These are phyloP conservation scores for Aspergillus spinulosporus DNA, from an alignment of 2,329 filamentous ascomycete genomes.

Conservation along the genomic window DNA sequence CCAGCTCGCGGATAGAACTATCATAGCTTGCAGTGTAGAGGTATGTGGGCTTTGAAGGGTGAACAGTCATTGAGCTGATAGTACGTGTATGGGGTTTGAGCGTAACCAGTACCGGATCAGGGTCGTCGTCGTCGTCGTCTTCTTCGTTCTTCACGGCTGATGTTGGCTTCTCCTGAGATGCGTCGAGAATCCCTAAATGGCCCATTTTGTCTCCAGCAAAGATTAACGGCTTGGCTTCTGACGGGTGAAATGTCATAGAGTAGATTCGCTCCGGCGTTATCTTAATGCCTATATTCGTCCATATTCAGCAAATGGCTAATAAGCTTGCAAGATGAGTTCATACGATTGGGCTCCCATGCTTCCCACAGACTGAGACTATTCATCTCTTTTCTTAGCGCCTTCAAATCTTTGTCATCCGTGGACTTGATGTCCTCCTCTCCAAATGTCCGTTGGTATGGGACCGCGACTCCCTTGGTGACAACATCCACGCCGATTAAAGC, in stretches of 20 bases:
- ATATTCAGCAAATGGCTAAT: background rate
- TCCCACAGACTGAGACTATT: conserved; percentile 76
- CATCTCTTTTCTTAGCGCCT: conserved; percentile 73
- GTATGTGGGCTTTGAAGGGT: conserved; percentile 68
- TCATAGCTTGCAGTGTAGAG: conserved; percentile 90
- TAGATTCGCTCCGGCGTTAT: conserved; percentile 87
- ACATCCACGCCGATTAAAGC: conserved; percentile 65
- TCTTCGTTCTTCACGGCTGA: conserved; percentile 52
- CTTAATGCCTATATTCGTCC: conserved; percentile 68
- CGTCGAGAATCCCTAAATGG: conserved; percentile 86
- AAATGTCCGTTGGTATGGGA: conserved; percentile 82
- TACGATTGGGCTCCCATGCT: conserved; percentile 76
- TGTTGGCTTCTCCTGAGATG: conserved; percentile 52
- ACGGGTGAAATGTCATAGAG: conserved; percentile 84
- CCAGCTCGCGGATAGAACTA: conserved; percentile 82
- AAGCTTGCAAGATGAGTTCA: conserved; percentile 23
- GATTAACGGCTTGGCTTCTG: conserved; percentile 77
- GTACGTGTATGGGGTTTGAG: conserved; percentile 89
- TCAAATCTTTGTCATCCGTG: conserved; percentile 74
- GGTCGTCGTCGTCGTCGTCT: conserved; percentile 63
- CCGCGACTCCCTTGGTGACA: conserved; percentile 64
- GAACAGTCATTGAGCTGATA: conserved; percentile 80
- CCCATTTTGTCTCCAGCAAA: conserved; percentile 96
- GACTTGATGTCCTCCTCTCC: conserved; percentile 78
- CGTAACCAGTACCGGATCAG: conserved; percentile 78